Base-by-base conservation (phyloP, 768 basidiomycete species). In the Trametes meyenii region DNA sequence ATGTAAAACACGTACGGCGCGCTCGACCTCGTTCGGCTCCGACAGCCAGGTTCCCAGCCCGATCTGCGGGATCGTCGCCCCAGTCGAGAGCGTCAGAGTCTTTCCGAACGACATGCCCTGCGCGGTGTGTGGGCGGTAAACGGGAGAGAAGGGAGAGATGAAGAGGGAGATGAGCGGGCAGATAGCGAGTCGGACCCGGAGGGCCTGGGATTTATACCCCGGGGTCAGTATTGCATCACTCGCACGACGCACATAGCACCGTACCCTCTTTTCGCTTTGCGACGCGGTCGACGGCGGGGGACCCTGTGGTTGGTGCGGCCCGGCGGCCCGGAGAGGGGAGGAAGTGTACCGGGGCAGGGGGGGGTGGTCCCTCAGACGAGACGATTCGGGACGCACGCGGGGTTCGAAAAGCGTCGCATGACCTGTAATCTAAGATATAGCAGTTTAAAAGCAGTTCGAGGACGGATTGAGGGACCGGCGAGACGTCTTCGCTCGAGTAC, bases 1-100 rank as follows among this genome's bases (percentile, higher is more conserved):
- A n/a, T 43, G 17, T 40, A 29, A n/a, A 17, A 24, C 40, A 69
- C 78, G 40, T 71, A 90, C 89, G 45, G 89, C 86, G 38, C 79
- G 78, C 74, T 89, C 87, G 61, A 93, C 92, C 71, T 94, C 89
- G 26, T 85, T 78, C 10, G 87, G 86, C 69, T 87, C 78, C 7
- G 90, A 87, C 58, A 87, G 78, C 90, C 90, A 94, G 17, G 91
- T 92, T 5, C 92, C 93, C 39, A 93, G 79, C 42, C 93, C 93
- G 67, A 94, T 85, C 73, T 88, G 85, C 36, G 90, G 91, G 65
- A 94, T 78, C 52, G 73, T 66, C 42, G 77, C 76, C 2, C 86
- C 86, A 55, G 75, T 78, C 66, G 75, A 74, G 63, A 85, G 77
- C 16, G 73, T 66, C 62, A 82, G 13, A 11, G 60, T 51, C 60